Evolutionary conservation across 495 filamentous ascomycete genomes (phyloP).

Genomic region (Aspergillus kassunensis): DNA sequence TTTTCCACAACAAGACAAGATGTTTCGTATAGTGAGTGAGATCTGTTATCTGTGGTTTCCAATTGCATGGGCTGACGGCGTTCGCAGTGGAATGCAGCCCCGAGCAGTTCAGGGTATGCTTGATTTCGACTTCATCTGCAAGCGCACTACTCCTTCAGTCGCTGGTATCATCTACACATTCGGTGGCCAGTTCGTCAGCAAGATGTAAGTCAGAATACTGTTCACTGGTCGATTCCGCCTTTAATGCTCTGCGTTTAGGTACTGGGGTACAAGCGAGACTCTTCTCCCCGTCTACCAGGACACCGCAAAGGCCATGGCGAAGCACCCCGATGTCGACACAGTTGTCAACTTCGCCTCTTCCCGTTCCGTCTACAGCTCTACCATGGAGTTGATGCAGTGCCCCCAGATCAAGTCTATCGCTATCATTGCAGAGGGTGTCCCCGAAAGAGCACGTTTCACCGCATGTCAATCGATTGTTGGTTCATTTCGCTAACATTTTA

Average conservation of each 20-base stretch:
- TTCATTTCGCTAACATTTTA: slow-evolving; percentile 19
- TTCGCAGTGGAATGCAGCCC: slow-evolving; percentile 82
- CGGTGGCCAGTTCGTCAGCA: slow-evolving; percentile 99
- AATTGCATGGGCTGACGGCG: slow-evolving; percentile 15
- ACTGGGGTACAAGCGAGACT: slow-evolving; percentile 99
- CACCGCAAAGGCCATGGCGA: slow-evolving; percentile 87
- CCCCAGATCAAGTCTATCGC: slow-evolving; percentile 97
- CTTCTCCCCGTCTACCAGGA: slow-evolving; percentile 97
- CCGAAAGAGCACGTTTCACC: slow-evolving; percentile 75
- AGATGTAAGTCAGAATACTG: slow-evolving; percentile 62
- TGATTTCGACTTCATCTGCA: slow-evolving; percentile 99
- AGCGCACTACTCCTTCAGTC: slow-evolving; percentile 90
- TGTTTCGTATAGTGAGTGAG: slow-evolving; percentile 95
- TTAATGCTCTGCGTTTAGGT: slow-evolving; percentile 41
- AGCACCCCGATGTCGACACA: slow-evolving; percentile 95
- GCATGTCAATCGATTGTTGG: not conserved
- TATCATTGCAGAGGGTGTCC: slow-evolving; percentile 98
- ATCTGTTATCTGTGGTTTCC: not conserved
- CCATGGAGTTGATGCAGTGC: slow-evolving; percentile 96
- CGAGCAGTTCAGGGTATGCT: slow-evolving; percentile 99
- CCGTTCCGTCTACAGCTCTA: slow-evolving; percentile 95
- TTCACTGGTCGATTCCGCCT: not conserved
- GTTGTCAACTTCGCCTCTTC: slow-evolving; percentile 99
- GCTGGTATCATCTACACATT: slow-evolving; percentile 99
- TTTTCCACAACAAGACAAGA: slow-evolving; percentile 99